Conservation (phyloP, 1,284 basidiomycete species). For the Pseudozyma sp. region DNA sequence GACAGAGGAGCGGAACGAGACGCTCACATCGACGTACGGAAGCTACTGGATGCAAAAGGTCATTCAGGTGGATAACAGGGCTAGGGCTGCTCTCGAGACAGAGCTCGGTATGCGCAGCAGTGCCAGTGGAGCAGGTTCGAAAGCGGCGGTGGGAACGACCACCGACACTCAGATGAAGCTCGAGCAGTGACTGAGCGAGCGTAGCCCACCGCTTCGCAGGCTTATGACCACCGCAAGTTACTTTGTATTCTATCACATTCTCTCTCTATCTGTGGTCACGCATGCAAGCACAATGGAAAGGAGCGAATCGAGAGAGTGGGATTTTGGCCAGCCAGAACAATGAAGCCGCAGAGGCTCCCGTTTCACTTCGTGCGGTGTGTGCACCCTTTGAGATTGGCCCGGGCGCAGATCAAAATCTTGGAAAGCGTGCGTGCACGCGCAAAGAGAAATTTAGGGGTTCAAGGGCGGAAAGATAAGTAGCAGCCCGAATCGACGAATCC, state of each 20-base stretch:
- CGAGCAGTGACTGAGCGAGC: not conserved
- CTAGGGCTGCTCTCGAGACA: constrained; percentile 42
- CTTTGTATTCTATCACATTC: not conserved
- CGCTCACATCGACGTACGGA: constrained; percentile 26
- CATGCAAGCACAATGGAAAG: no score
- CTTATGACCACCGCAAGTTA: no score
- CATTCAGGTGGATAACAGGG: constrained; percentile 27
- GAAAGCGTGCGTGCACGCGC: no score
- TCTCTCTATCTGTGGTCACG: no score
- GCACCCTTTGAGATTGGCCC: no score
- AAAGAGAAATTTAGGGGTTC: no score
- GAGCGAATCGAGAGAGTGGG: no score
- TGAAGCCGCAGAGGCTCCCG: no score
- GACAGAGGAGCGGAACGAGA: constrained; percentile 25
- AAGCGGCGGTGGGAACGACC: not conserved
- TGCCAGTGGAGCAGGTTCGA: not conserved
- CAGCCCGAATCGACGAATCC: not conserved
- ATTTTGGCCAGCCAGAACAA: no score
- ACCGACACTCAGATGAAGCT: not conserved
- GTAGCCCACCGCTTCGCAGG: no score
- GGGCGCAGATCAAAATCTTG: no score
- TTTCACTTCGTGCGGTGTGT: no score
- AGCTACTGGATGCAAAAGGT: constrained; percentile 46
- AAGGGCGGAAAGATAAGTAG: constrained; percentile 20
- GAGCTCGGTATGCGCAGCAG: constrained; percentile 33